Conservation (phyloP, 2,329 filamentous ascomycete genomes). For the Paracoccidioides brasiliensis region DNA sequence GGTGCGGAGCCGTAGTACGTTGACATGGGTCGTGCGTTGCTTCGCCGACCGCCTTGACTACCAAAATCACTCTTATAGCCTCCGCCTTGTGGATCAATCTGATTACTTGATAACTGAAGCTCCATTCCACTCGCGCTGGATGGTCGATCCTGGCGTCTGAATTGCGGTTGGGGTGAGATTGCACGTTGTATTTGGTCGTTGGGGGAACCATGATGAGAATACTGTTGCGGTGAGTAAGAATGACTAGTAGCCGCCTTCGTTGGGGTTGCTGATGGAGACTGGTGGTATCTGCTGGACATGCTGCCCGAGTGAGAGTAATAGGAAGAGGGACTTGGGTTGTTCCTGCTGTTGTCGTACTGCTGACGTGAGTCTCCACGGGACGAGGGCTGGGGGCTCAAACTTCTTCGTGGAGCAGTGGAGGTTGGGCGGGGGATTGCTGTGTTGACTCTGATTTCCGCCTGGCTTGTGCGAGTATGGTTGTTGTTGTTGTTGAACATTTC, state of each 20-base stretch:
- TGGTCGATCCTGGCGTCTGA: constrained; percentile 37
- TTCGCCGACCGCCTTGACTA: constrained; percentile 22
- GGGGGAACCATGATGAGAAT: constrained; percentile 26
- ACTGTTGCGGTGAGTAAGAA: constrained; percentile 30
- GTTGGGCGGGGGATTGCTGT: constrained; percentile 26
- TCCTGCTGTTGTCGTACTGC: constrained; percentile 31
- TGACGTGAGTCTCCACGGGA: constrained; percentile 21
- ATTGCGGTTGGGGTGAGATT: constrained; percentile 41
- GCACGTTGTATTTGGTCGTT: constrained; percentile 26
- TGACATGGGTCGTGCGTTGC: constrained; percentile 42
- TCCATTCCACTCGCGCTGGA: constrained; percentile 47
- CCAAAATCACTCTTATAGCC: constrained; percentile 22
- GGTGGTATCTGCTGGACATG: constrained; percentile 27
- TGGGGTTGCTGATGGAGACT: constrained; percentile 14
- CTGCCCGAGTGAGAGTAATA: constrained; percentile 34
- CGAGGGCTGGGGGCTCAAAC: constrained; percentile 23
- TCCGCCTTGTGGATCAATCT: constrained; percentile 44
- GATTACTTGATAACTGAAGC: constrained; percentile 48
- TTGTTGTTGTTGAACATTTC: constrained; percentile 49
- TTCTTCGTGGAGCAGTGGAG: constrained; percentile 27
- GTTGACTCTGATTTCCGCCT: constrained; percentile 17
- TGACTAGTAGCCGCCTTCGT: constrained; percentile 20
- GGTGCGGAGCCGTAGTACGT: constrained; percentile 35
- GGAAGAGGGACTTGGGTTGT: constrained; percentile 31
- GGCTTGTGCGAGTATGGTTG: constrained; percentile 20